Evolutionary conservation across 192 early-diverging fungal genomes (phyloP).

Genomic region (Coemansia furcata): DNA sequence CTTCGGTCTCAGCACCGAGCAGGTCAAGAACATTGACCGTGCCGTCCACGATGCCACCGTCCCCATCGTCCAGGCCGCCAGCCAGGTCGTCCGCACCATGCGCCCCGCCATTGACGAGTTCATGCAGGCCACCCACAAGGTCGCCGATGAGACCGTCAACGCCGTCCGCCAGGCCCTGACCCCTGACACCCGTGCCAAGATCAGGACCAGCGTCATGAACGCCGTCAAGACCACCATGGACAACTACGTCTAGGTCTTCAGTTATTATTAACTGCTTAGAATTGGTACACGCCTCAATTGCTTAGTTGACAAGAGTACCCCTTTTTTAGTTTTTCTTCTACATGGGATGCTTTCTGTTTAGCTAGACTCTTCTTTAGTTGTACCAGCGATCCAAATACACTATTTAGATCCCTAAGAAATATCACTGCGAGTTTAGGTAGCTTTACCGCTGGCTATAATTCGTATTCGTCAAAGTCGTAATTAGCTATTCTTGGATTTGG

Average conservation of each 20-base stretch:
- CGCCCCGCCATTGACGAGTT: conserved; percentile 46
- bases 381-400: conserved; percentile 7
- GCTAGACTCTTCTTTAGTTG: background rate
- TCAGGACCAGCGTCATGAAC: conserved; percentile 53
- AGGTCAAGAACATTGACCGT: conserved; percentile 54
- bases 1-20: conserved; percentile 46
- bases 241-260: conserved; percentile 40
- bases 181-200: conserved; percentile 55
- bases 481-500: background rate
- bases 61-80: conserved; percentile 46
- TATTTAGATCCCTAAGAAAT: background rate
- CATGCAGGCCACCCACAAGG: conserved; percentile 35
- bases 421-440: background rate
- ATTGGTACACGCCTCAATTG: background rate
- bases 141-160: conserved; percentile 38
- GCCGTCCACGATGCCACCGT: conserved; percentile 49
- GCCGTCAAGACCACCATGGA: conserved; percentile 56
- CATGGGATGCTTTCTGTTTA: background rate
- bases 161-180: conserved; percentile 47
- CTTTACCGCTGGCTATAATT: background rate
- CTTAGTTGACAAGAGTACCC: background rate
- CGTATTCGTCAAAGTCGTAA: background rate
- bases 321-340: background rate
- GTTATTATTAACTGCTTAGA: background rate
- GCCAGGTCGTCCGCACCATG: conserved; percentile 54